Evolutionary conservation across 2,329 filamentous ascomycete genomes (phyloP).

Genomic region (Penicillium sp.): DNA sequence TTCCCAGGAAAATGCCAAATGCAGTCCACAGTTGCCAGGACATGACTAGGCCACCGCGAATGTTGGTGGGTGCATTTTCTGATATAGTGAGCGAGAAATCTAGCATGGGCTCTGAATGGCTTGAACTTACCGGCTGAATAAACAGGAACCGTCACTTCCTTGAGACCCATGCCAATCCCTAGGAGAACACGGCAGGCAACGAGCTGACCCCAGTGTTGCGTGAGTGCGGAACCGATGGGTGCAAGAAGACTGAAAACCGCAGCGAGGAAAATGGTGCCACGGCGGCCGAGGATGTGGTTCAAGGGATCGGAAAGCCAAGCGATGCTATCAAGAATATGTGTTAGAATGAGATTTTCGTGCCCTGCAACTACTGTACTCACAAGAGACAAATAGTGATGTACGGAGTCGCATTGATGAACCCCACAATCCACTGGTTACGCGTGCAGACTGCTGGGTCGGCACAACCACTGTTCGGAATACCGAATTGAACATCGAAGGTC

Average conservation of each 20-base stretch:
- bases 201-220: conserved; percentile 19
- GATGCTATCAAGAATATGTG: conserved; percentile 2
- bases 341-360: neutral
- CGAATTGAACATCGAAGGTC: conserved; percentile 24
- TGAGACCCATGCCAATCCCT: conserved; percentile 42
- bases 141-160: conserved; percentile 53
- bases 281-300: conserved; percentile 20
- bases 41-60: conserved; percentile 58
- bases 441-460: conserved; percentile 26
- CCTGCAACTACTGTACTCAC: conserved; percentile 33
- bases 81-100: neutral
- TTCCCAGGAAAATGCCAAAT: conserved; percentile 45
- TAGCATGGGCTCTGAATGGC: neutral
- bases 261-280: conserved; percentile 20
- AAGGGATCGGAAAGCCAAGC: conserved; percentile 23
- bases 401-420: conserved; percentile 60
- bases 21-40: conserved; percentile 56
- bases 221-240: conserved; percentile 18
- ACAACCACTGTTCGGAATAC: conserved; percentile 22
- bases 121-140: conserved; percentile 45
- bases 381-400: conserved; percentile 54
- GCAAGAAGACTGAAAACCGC: conserved; percentile 20
- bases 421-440: conserved; percentile 59
- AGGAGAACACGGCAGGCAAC: conserved; percentile 25
- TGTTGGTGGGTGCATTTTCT: conserved; percentile 55